Evolutionary conservation across 306 rosid species (phyloP).

Genomic region (Alnus rubra): DNA sequence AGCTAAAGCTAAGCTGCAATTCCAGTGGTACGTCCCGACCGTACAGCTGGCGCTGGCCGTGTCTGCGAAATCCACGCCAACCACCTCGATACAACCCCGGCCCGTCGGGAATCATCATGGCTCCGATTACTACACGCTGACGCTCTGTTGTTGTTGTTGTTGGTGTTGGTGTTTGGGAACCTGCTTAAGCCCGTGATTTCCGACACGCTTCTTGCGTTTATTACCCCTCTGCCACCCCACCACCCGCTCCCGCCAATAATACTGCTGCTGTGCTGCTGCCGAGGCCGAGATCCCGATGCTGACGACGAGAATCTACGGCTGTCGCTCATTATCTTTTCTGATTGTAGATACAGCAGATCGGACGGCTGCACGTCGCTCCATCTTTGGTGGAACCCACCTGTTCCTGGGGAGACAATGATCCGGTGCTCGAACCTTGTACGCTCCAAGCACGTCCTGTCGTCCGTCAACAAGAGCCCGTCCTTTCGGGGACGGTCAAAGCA

Average conservation of each 20-base stretch:
- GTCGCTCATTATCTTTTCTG: slow-evolving; percentile 70
- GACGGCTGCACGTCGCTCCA: slow-evolving; percentile 86
- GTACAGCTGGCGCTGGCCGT: slow-evolving; percentile 26
- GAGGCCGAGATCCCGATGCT: slow-evolving; percentile 20
- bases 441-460: slow-evolving; percentile 29
- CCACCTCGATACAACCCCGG: slow-evolving; percentile 47
- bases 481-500: slow-evolving; percentile 59
- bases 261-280: not conserved
- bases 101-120: slow-evolving; percentile 20
- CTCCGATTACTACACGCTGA: not conserved
- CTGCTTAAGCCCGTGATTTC: slow-evolving; percentile 80
- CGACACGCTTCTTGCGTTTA: slow-evolving; percentile 70
- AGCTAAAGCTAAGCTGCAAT: not conserved
- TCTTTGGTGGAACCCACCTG: slow-evolving; percentile 39
- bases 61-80: slow-evolving; percentile 54
- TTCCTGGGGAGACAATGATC: slow-evolving; percentile 63
- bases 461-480: slow-evolving; percentile 56
- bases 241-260: not conserved
- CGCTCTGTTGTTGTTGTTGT: no score
- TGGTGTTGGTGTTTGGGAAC: slow-evolving; percentile 26
- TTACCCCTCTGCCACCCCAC: slow-evolving; percentile 43
- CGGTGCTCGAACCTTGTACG: slow-evolving; percentile 60
- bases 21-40: slow-evolving; percentile 19
- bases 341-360: slow-evolving; percentile 66
- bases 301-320: slow-evolving; percentile 28